A percentile compares a stretch with the other conserved stretches of the same genome.
These are phyloP conservation scores for Litchi chinensis DNA, from an alignment of 345 rosid species.

Conservation along the genomic window DNA sequence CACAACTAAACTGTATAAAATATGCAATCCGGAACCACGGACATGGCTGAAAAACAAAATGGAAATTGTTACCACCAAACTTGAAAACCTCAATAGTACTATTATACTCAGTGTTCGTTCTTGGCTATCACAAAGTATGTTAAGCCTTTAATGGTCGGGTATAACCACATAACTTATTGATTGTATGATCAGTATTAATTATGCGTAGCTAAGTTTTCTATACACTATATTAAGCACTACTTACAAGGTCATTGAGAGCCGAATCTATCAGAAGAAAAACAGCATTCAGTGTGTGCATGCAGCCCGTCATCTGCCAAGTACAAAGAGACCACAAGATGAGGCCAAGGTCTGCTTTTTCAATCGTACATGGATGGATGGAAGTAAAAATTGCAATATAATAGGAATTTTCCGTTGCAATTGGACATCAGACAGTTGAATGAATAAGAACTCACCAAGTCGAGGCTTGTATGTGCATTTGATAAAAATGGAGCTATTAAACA, in stretches of 20 bases:
- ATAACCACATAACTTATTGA: too few species aligned
- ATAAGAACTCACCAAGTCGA: constrained; percentile 53
- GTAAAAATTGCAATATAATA: not conserved
- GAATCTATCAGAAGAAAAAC: constrained; percentile 64
- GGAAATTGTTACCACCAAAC: not conserved
- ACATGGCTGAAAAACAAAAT: constrained; percentile 48
- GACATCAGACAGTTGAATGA: not conserved
- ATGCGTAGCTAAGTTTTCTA: not conserved
- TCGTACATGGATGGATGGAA: not conserved
- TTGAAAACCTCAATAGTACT: too few species aligned
- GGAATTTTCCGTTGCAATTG: not conserved
- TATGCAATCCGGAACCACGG: constrained; percentile 89
- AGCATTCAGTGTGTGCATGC: constrained; percentile 77
- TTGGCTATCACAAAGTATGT: too few species aligned
- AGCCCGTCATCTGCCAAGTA: constrained; percentile 69
- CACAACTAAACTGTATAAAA: constrained; percentile 76
- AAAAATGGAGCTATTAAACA: constrained; percentile 65
- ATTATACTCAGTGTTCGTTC: not conserved
- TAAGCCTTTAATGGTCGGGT: too few species aligned
- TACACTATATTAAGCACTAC: constrained; percentile 23
- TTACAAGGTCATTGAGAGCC: constrained; percentile 71
- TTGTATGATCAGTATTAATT: too few species aligned
- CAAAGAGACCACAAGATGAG: not conserved
- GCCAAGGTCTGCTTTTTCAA: not conserved
- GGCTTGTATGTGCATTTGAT: constrained; percentile 58